Evolutionary conservation across 2,329 filamentous ascomycete genomes (phyloP), one percentile per base, ranked within the genome.

Genomic region (Ampelomyces quisqualis): DNA sequence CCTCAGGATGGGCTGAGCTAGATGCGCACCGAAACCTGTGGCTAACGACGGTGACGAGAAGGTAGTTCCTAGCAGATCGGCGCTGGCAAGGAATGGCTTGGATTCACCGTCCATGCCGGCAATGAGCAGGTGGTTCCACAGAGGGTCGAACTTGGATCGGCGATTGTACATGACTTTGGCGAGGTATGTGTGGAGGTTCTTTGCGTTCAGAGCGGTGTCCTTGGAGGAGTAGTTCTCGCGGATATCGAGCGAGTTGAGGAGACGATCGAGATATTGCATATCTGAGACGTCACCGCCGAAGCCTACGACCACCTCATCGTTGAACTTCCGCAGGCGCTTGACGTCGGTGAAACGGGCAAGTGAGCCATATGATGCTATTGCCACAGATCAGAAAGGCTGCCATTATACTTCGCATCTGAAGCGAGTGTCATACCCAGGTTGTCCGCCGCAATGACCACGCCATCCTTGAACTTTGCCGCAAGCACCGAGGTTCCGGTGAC

Each of bases 231-330:
- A 97, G 67, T 89, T 86, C 77, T 97, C 90, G 69, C 86, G 80
- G 70, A 94, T 89, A 68, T 87, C 83, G 60, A 97, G 85, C 50
- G 88, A 86, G 64, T 80, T 85, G 58, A 98, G 85, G 64, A 95
- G 82, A 58, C 93, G 85, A 80, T 95, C 87, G 57, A 98, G 83
- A 77, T 94, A 94, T 77, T 98, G 93, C 93, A 98, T 97, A 77
- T 98, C 93, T 53, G 88, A 95, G 60, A 98, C 85, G 75, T 98
- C 93, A 70, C 93, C 93, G 69, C 90, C 89, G 74, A 97, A 95
- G 62, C 93, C 93, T 64, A 98, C 79, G 46, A 97, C 81, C 20
- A 89, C 84, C 53, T 84, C 82, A 54, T 84, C 78, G 73, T 90
- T 88, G 73, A 97, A 97, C 59, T 83, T 80, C 60, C 89, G 89